phyloP scores from a whole-genome alignment of 495 filamentous ascomycete genomes.

The Bathelium albidoporum region DNA sequence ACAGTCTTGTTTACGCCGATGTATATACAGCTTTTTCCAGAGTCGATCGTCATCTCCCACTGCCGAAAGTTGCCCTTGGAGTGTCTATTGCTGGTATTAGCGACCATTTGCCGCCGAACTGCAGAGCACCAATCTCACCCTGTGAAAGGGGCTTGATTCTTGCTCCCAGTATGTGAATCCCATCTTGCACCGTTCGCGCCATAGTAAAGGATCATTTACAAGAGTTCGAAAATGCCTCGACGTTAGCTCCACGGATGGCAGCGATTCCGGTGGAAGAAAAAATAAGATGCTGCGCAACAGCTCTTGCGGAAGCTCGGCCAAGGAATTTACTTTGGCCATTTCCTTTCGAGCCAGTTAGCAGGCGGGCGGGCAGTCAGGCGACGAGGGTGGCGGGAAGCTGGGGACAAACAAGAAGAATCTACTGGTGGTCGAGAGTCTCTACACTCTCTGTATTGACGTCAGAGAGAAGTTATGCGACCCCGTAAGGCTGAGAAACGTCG shows the following conservation, averaged over 20 bases:
- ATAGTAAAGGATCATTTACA: slow-evolving; percentile 60
- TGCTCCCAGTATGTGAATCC: slow-evolving; percentile 65
- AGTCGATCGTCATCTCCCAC: slow-evolving; percentile 19
- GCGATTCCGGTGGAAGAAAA: slow-evolving; percentile 24
- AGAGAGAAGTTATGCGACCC: neutral
- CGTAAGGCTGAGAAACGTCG: neutral
- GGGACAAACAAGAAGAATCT: too few species aligned
- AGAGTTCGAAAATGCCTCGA: slow-evolving; percentile 55
- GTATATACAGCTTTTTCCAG: slow-evolving; percentile 67
- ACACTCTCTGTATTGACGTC: too few species aligned
- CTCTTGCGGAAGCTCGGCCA: slow-evolving; percentile 31
- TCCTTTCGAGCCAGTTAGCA: neutral
- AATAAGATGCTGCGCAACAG: slow-evolving; percentile 30
- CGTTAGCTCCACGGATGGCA: slow-evolving; percentile 44
- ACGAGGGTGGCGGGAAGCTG: neutral
- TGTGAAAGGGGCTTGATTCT: slow-evolving; percentile 12
- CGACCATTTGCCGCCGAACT: slow-evolving; percentile 42
- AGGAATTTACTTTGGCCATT: slow-evolving; percentile 6
- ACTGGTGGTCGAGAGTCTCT: too few species aligned
- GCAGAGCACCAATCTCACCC: slow-evolving; percentile 46
- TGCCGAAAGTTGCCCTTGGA: neutral
- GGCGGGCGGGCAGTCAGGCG: neutral
- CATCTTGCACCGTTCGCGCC: slow-evolving; percentile 61
- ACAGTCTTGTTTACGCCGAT: slow-evolving; percentile 45
- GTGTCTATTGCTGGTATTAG: slow-evolving; percentile 33